Evolutionary conservation across 495 filamentous ascomycete genomes (phyloP).

Genomic region (Tuber magnatum): DNA sequence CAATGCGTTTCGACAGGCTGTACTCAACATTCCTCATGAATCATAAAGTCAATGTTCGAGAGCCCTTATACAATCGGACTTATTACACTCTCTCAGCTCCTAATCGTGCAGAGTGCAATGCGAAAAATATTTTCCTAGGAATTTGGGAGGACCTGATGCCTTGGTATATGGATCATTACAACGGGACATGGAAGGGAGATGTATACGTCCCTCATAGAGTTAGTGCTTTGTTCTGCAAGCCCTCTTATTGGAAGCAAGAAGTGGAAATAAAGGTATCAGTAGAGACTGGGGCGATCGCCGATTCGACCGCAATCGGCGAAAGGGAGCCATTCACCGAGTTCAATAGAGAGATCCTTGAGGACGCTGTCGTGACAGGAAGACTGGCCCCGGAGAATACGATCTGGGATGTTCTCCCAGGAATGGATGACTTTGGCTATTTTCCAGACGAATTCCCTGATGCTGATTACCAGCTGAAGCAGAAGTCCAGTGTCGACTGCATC

Average conservation of each 20-base stretch:
- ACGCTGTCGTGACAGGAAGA: neutral
- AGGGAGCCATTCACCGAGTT: neutral
- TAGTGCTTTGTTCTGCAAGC: neutral
- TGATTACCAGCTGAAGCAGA: neutral
- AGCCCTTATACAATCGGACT: neutral
- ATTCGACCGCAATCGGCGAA: neutral
- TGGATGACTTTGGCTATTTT: neutral
- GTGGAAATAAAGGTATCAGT: neutral
- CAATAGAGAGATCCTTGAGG: constrained; percentile 4
- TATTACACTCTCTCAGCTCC: neutral
- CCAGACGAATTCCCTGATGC: neutral
- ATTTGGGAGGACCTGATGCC: neutral
- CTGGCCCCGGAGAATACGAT: neutral
- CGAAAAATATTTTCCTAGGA: neutral
- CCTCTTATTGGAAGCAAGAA: constrained; percentile 5
- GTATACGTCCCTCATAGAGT: neutral
- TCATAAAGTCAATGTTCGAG: neutral
- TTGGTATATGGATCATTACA: neutral
- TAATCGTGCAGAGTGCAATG: neutral
- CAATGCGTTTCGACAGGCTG: neutral
- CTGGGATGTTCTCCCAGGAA: neutral
- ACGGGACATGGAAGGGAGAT: neutral
- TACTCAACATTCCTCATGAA: neutral
- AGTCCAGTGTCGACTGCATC: neutral
- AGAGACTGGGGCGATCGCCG: neutral